Evolutionary conservation across 1,284 basidiomycete species (phyloP).

Genomic region (Apiotrichum veenhuisii): DNA sequence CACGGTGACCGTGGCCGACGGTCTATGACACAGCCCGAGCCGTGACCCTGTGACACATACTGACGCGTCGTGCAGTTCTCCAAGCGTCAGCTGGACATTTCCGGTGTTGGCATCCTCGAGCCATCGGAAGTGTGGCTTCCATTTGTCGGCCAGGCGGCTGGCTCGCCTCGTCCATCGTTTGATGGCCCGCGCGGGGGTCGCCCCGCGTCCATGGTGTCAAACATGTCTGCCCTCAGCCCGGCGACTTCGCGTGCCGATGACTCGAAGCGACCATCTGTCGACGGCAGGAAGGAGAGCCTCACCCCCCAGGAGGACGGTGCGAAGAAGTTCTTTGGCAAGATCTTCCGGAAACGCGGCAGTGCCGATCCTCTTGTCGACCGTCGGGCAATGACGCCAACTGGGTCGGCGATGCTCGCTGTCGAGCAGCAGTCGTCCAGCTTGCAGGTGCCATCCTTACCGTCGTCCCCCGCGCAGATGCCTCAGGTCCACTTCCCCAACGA

Average conservation of each 20-base stretch:
- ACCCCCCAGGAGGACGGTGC: slow-evolving; percentile 23
- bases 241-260: slow-evolving; percentile 25
- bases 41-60: not conserved
- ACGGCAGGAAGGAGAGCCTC: slow-evolving; percentile 23
- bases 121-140: slow-evolving; percentile 72
- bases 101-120: slow-evolving; percentile 71
- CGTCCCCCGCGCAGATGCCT: slow-evolving; percentile 4
- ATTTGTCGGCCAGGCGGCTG: not conserved
- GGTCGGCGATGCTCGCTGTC: not conserved
- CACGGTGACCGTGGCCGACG: no score
- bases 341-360: slow-evolving; percentile 59
- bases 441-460: slow-evolving; percentile 1
- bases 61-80: slow-evolving; percentile 57
- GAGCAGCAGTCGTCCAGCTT: not conserved
- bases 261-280: slow-evolving; percentile 21
- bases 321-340: slow-evolving; percentile 67
- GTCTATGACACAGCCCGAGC: no score
- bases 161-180: slow-evolving; percentile 15
- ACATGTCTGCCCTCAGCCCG: slow-evolving; percentile 32
- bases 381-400: not conserved
- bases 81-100: slow-evolving; percentile 76
- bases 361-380: slow-evolving; percentile 5
- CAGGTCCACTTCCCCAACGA: slow-evolving; percentile 10
- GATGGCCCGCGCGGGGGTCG: slow-evolving; percentile 12
- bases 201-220: slow-evolving; percentile 34